Evolutionary conservation across 257 asterid species (phyloP).

Genomic region (Ilex asprella): DNA sequence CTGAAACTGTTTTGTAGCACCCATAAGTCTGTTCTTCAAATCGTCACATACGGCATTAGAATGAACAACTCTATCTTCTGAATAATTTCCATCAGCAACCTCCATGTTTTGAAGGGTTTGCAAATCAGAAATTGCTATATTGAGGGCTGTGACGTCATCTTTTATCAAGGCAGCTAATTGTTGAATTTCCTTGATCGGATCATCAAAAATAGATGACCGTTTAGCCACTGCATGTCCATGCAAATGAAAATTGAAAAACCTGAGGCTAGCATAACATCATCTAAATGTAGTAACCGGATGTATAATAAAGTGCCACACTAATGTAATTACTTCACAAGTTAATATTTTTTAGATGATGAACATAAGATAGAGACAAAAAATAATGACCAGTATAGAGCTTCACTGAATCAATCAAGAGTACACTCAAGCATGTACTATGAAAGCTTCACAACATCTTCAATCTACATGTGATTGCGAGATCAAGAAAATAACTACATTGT

Average conservation of each 20-base stretch:
- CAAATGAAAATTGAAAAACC: slow-evolving; percentile 6
- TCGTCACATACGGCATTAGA: slow-evolving; percentile 75
- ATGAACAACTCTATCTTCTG: slow-evolving; percentile 76
- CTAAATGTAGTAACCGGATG: background rate
- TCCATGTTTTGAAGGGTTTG: slow-evolving; percentile 60
- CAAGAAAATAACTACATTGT: background rate
- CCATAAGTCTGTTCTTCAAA: slow-evolving; percentile 73
- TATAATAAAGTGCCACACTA: no score
- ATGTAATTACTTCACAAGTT: no score
- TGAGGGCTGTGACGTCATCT: slow-evolving; percentile 62
- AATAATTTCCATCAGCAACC: slow-evolving; percentile 42
- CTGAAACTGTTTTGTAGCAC: slow-evolving; percentile 68
- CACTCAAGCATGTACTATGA: background rate
- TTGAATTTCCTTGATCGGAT: slow-evolving; percentile 79
- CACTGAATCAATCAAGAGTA: background rate
- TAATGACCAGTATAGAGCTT: background rate
- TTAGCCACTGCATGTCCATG: slow-evolving; percentile 49
- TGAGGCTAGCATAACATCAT: slow-evolving; percentile 7
- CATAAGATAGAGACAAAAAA: no score
- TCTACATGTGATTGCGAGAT: background rate
- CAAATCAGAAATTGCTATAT: slow-evolving; percentile 59
- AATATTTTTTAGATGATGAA: no score
- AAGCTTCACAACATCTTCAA: no score
- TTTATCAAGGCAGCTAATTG: slow-evolving; percentile 61
- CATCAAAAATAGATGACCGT: slow-evolving; percentile 74